Conservation (phyloP, 495 filamentous ascomycete species). For the Tetracladium setigerum region DNA sequence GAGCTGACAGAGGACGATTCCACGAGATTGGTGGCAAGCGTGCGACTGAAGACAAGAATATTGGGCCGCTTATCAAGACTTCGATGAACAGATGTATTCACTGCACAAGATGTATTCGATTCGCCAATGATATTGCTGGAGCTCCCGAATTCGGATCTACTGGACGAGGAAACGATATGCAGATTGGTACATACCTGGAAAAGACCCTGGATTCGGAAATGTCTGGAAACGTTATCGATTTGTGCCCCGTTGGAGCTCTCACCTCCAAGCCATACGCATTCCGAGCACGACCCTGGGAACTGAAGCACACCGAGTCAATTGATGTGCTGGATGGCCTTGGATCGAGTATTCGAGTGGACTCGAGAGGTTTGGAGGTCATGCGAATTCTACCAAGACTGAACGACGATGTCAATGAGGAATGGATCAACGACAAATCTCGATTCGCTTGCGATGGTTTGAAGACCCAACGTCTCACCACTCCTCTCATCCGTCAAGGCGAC, state of each 20-base stretch:
- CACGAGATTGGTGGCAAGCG: constrained; percentile 93
- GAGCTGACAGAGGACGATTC: constrained; percentile 90
- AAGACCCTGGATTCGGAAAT: constrained; percentile 84
- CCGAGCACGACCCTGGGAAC: constrained; percentile 92
- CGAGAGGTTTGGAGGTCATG: constrained; percentile 94
- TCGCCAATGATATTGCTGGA: constrained; percentile 94
- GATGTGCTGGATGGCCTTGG: constrained; percentile 90
- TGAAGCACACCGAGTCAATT: constrained; percentile 87
- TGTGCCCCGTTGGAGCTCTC: constrained; percentile 93
- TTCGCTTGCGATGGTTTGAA: constrained; percentile 97
- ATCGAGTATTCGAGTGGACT: constrained; percentile 89
- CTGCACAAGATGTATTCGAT: constrained; percentile 94
- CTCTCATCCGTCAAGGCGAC: constrained; percentile 77
- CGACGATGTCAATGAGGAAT: constrained; percentile 97
- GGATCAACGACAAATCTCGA: constrained; percentile 97
- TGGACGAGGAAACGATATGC: constrained; percentile 91
- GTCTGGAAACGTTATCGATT: constrained; percentile 95
- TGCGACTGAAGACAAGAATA: constrained; percentile 98
- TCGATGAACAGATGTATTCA: constrained; percentile 99
- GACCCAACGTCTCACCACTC: constrained; percentile 89
- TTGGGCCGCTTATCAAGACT: constrained; percentile 96
- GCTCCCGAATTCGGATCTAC: constrained; percentile 91
- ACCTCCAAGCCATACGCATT: constrained; percentile 98
- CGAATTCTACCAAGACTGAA: constrained; percentile 85
- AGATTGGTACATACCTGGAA: constrained; percentile 97